phyloP scores from a whole-genome alignment of 2,329 filamentous ascomycete genomes.

The Dactylellina haptotyla region DNA sequence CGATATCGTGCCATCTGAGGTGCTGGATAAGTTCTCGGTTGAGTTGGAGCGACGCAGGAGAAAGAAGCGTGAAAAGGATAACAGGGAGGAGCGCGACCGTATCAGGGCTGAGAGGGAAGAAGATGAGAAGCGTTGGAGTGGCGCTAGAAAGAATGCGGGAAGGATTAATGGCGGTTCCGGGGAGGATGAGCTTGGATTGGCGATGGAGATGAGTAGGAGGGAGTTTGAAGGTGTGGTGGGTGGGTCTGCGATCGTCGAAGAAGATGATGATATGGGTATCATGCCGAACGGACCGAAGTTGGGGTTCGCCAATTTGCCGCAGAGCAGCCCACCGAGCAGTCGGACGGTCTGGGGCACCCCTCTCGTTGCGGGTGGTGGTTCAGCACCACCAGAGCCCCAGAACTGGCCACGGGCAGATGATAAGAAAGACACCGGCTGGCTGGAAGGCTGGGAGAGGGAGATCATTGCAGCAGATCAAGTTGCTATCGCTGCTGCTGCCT shows the following conservation, averaged over 20 bases:
- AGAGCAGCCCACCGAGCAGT: slow-evolving; percentile 78
- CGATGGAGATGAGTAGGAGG: slow-evolving; percentile 59
- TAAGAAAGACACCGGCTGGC: slow-evolving; percentile 74
- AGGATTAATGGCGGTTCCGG: slow-evolving; percentile 29
- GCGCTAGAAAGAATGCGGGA: slow-evolving; percentile 70
- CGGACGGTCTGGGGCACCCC: slow-evolving; percentile 94
- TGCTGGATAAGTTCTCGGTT: slow-evolving; percentile 77
- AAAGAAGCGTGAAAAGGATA: slow-evolving; percentile 82
- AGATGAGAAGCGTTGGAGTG: slow-evolving; percentile 74
- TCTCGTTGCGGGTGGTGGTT: slow-evolving; percentile 70
- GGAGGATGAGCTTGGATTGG: slow-evolving; percentile 51
- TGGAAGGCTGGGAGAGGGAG: slow-evolving; percentile 83
- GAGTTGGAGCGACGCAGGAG: slow-evolving; percentile 82
- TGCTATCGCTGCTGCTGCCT: slow-evolving; percentile 58
- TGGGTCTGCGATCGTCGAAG: slow-evolving; percentile 65
- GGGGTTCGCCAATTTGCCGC: slow-evolving; percentile 76
- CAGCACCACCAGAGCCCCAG: slow-evolving; percentile 61
- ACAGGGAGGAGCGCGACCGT: slow-evolving; percentile 85
- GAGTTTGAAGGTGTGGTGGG: slow-evolving; percentile 65
- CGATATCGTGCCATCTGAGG: slow-evolving; percentile 79
- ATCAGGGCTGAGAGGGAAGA: slow-evolving; percentile 83
- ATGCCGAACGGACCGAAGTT: slow-evolving; percentile 61
- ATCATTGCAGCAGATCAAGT: slow-evolving; percentile 71
- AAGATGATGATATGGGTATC: slow-evolving; percentile 22
- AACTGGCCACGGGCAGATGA: neutral